A percentile compares a stretch with the other conserved stretches of the same genome.
Evolutionary conservation across 345 rosid genomes (phyloP).

Genomic region (Viola odorata): DNA sequence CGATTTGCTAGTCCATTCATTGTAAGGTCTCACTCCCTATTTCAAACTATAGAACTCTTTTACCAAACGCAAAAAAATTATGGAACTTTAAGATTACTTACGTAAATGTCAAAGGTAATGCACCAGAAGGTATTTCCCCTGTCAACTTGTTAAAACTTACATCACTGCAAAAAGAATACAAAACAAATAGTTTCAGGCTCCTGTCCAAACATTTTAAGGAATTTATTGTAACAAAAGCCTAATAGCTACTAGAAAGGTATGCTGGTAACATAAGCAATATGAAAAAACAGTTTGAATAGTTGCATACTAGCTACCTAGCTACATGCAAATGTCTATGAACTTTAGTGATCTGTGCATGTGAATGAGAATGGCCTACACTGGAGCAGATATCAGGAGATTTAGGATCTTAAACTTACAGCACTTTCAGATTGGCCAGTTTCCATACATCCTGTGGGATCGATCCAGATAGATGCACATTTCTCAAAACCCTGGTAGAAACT

Average conservation of each 20-base stretch:
- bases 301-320: too few species aligned
- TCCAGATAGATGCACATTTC: neutral
- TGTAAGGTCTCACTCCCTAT: too few species aligned
- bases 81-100: neutral
- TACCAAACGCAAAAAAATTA: too few species aligned
- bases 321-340: too few species aligned
- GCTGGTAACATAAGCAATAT: too few species aligned
- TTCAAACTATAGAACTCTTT: too few species aligned
- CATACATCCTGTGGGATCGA: neutral
- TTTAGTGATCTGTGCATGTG: neutral
- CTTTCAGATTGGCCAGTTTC: neutral
- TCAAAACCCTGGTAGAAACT: neutral
- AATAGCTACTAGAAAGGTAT: too few species aligned
- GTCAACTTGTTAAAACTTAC: neutral
- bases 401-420: neutral
- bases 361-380: neutral
- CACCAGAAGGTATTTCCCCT: neutral
- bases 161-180: constrained; percentile 1
- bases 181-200: neutral
- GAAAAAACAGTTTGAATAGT: too few species aligned
- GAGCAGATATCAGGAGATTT: neutral
- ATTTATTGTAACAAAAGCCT: neutral
- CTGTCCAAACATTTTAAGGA: neutral
- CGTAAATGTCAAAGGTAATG: neutral
- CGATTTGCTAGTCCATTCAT: too few species aligned